Percentiles rank a stretch among this genome's conserved stretches.
Conservation (phyloP, 345 rosid species). For the Heritiera littoralis region DNA sequence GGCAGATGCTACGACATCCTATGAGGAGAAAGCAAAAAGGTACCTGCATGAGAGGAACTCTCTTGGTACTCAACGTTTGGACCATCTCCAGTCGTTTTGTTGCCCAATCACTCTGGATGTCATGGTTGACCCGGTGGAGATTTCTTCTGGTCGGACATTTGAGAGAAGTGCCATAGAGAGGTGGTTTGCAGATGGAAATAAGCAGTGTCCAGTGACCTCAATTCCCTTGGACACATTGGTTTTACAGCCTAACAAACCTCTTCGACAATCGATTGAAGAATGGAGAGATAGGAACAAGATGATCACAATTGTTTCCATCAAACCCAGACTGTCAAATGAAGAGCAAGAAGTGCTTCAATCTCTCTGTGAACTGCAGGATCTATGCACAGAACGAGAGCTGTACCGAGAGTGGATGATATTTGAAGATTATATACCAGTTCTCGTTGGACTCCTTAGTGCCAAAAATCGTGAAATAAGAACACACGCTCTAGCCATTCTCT, state of each 20-base stretch:
- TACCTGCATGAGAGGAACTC: constrained; percentile 16
- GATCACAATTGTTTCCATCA: constrained; percentile 30
- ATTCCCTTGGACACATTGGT: constrained; percentile 19
- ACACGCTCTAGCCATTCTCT: constrained; percentile 26
- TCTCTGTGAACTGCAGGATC: constrained; percentile 26
- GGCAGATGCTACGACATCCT: constrained; percentile 30
- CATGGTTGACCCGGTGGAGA: constrained; percentile 38
- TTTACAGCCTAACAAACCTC: constrained; percentile 33
- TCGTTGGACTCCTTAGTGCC: constrained; percentile 23
- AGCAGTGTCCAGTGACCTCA: constrained; percentile 21
- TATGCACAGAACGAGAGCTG: constrained; percentile 23
- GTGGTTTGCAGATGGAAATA: constrained; percentile 33
- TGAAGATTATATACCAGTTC: constrained; percentile 27
- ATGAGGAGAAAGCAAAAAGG: constrained; percentile 27
- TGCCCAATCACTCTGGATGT: constrained; percentile 33
- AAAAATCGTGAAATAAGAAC: constrained; percentile 34
- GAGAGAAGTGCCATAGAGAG: constrained; percentile 34
- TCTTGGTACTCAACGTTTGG: constrained; percentile 26
- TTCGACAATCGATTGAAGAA: constrained; percentile 29
- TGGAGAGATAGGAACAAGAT: constrained; percentile 34
- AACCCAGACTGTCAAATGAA: constrained; percentile 28
- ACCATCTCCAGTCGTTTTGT: constrained; percentile 30
- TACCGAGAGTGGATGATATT: constrained; percentile 25
- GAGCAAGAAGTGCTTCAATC: constrained; percentile 29
- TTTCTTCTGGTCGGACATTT: constrained; percentile 28